phyloP scores from a whole-genome alignment of 2,329 filamentous ascomycete species.

The Pyricularia sp. region DNA sequence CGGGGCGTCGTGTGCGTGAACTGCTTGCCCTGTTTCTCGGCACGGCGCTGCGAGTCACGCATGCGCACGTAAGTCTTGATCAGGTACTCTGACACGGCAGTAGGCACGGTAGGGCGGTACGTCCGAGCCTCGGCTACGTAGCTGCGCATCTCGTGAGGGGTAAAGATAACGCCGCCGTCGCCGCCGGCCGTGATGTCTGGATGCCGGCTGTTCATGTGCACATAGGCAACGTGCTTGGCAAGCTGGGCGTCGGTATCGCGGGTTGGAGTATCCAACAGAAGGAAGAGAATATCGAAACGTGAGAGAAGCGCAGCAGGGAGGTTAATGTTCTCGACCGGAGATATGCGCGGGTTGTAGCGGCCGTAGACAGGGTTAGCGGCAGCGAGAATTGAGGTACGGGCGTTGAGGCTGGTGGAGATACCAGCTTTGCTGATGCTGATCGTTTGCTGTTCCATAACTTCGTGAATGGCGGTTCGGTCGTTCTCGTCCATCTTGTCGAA shows the following conservation, averaged over 20 bases:
- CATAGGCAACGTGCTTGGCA: slow-evolving; percentile 88
- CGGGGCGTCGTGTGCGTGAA: slow-evolving; percentile 92
- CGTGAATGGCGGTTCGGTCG: slow-evolving; percentile 74
- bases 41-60: slow-evolving; percentile 82
- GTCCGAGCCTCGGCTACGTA: slow-evolving; percentile 91
- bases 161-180: slow-evolving; percentile 60
- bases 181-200: slow-evolving; percentile 53
- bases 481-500: slow-evolving; percentile 88
- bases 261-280: slow-evolving; percentile 88
- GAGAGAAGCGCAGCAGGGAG: slow-evolving; percentile 93
- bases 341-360: slow-evolving; percentile 94
- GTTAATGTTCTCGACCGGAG: slow-evolving; percentile 98
- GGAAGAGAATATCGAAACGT: slow-evolving; percentile 93
- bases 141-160: slow-evolving; percentile 85
- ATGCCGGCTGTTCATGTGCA: slow-evolving; percentile 94
- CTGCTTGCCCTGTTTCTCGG: slow-evolving; percentile 83
- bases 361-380: slow-evolving; percentile 96
- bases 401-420: slow-evolving; percentile 74
- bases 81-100: slow-evolving; percentile 86
- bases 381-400: slow-evolving; percentile 88
- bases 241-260: slow-evolving; percentile 88
- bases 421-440: slow-evolving; percentile 74
- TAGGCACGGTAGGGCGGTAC: slow-evolving; percentile 79
- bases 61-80: slow-evolving; percentile 94
- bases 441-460: slow-evolving; percentile 84